Base-by-base conservation (phyloP, 2,329 filamentous ascomycete species). In the Catunica adiposa region DNA sequence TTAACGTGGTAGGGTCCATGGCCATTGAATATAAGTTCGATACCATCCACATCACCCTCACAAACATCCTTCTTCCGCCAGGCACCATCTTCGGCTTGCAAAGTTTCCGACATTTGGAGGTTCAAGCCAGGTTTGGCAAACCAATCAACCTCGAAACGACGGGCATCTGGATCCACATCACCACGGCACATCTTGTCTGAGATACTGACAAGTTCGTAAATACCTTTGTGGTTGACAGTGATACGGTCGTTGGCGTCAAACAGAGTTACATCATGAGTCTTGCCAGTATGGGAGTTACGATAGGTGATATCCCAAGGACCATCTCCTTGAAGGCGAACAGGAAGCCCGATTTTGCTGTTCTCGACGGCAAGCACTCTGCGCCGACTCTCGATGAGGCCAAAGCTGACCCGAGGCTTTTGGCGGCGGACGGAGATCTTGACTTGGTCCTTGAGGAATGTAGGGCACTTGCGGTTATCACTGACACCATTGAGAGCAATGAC, bases 1-100 rank as follows among this genome's bases (percentile, higher is more conserved):
- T 86, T 78, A 51, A 94, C 76, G 61, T 83, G 80, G 66, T 85
- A 97, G 1, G 92, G 92, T 37, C 89, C 78, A 53, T 83, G 77
- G 56, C 86, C 90, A 65, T 78, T 78, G 59, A 98, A 76, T 46
- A 77, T 76, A 54, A 98, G 72, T 63, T 96, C 89, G 56, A 96
- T 82, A 2, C 82, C 81, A 66, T 96, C 90, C 63, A 95, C 85
- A 59, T 97, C 90, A 29, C 90, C 90, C 70, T 98, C 89, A 64
- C 92, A 98, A 29, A 98, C 83, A 59, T 89, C 83, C 44, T 82
- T 77, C 68, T 94, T 94, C 62, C 82, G 66, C 64, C 83, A 85
- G 34, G 74, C 73, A 26, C 73, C 71, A 7, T 71, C 72, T 15
- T 73, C 71, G 37, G 74, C 68, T 9, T 62, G 58, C 50, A 86